Evolutionary conservation across 1,284 basidiomycete genomes (phyloP), one percentile per base, ranked within the genome.

Genomic region (Athelia psychrophila): DNA sequence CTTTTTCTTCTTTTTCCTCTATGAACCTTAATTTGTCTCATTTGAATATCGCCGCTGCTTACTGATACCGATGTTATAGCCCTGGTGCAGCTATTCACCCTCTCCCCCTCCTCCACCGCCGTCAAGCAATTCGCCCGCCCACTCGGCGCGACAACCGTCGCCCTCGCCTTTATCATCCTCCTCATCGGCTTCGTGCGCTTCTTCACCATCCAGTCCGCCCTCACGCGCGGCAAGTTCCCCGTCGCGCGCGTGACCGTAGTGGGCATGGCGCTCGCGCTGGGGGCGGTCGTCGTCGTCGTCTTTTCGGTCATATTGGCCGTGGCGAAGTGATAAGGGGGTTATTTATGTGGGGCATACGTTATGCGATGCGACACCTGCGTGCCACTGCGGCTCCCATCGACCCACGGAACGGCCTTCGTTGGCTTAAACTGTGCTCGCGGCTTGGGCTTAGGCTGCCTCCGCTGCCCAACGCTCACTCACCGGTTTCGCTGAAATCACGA

Each of bases 11-110:
- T 24, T 19, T 20, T 18, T 49, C 42, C 3, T 24, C 16, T 50
- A 51, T n/a, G 47, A 80, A 80, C 79, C 18, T 70, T 84, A 15
- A 77, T 84, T 2, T 81, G 84, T 58, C 67, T 84, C 2, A 83
- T 83, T 64, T 76, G 74, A 6, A 73, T 77, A 42, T 35, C 33
- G 33, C n/a, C 12, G 33, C 33, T 24, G 60, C 38, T 15, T 22
- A 61, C 58, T 2, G 55, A 54, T 30, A 55, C 61, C 27, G 6
- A 16, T 42, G 9, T 23, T 42, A 5, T 19, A 46, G 24, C 44
- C 44, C 44, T 46, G 10, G 23, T 27, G n/a, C 19, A 27, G 44
- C 19, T 22, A 20, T 27, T 27, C n/a, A 19, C 19, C 10, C 15
- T 27, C 25, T 46, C 19, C 44, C 6, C 4, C 9, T 46, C 44